Evolutionary conservation across 2,329 filamentous ascomycete genomes (phyloP).

Genomic region (Aspergillus costaricaensis): DNA sequence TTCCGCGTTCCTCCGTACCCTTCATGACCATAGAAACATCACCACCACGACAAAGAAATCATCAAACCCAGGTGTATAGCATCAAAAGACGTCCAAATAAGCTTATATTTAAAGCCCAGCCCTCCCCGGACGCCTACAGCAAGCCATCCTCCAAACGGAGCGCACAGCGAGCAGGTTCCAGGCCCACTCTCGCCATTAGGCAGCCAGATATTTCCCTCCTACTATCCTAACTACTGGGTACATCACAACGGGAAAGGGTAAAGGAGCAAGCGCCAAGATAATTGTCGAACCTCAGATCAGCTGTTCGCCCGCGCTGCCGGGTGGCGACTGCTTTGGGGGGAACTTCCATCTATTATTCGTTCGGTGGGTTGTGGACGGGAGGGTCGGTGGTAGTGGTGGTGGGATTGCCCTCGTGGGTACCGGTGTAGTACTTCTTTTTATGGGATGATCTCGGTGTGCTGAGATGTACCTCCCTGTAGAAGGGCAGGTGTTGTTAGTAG

Average conservation of each 20-base stretch:
- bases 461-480: background rate
- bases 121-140: background rate
- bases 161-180: background rate
- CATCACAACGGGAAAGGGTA: background rate
- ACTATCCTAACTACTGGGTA: background rate
- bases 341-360: background rate
- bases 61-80: background rate
- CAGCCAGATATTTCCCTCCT: slow-evolving; percentile 13
- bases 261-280: too few species aligned
- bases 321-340: background rate
- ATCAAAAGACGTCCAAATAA: slow-evolving; percentile 17
- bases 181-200: slow-evolving; percentile 21
- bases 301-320: background rate
- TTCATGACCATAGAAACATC: slow-evolving; percentile 1
- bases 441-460: background rate
- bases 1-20: background rate
- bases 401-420: background rate
- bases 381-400: background rate
- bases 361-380: background rate
- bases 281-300: background rate
- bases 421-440: background rate
- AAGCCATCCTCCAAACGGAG: slow-evolving; percentile 11
- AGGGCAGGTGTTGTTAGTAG: background rate
- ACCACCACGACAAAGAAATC: background rate
- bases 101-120: slow-evolving; percentile 21